A percentile compares a stretch with the other conserved stretches of the same genome.
Conservation (phyloP, 2,329 filamentous ascomycete genomes). For the Alternaria arborescens region DNA sequence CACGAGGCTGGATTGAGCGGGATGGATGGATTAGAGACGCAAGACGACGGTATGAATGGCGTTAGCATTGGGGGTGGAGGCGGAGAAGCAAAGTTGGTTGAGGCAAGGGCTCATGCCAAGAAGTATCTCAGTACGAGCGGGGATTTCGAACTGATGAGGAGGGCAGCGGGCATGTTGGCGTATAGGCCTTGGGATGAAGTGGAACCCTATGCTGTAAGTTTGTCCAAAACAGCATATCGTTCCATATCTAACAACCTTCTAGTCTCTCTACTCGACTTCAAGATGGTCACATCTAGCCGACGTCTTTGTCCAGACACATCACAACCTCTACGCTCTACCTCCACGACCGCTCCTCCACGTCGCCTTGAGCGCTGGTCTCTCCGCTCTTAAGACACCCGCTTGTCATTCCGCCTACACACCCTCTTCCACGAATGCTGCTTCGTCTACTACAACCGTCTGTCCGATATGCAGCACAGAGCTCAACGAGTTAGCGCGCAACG, state of each 20-base stretch:
- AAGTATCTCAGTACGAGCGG: constrained; percentile 79
- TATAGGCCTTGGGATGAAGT: constrained; percentile 69
- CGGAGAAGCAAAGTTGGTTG: constrained; percentile 67
- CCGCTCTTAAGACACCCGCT: constrained; percentile 92
- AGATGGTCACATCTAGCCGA: constrained; percentile 81
- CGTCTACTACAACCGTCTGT: constrained; percentile 77
- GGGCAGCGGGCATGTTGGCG: constrained; percentile 82
- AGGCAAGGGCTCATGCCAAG: constrained; percentile 82
- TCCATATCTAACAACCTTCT: constrained; percentile 25
- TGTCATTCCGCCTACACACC: constrained; percentile 77
- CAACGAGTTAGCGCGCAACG: constrained; percentile 85
- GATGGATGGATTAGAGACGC: constrained; percentile 33
- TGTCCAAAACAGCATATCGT: not conserved
- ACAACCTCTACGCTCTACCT: constrained; percentile 83
- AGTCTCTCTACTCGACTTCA: constrained; percentile 75
- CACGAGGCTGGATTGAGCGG: constrained; percentile 41
- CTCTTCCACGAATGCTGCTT: constrained; percentile 61
- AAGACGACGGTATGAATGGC: constrained; percentile 65
- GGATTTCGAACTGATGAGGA: constrained; percentile 72
- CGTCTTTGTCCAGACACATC: constrained; percentile 86
- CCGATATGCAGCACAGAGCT: constrained; percentile 96
- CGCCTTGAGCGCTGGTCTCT: constrained; percentile 88
- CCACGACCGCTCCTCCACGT: constrained; percentile 86
- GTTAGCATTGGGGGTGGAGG: constrained; percentile 61
- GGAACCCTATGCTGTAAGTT: constrained; percentile 67